Conservation (phyloP, 148 eudicot genomes). For the Silene conica region DNA sequence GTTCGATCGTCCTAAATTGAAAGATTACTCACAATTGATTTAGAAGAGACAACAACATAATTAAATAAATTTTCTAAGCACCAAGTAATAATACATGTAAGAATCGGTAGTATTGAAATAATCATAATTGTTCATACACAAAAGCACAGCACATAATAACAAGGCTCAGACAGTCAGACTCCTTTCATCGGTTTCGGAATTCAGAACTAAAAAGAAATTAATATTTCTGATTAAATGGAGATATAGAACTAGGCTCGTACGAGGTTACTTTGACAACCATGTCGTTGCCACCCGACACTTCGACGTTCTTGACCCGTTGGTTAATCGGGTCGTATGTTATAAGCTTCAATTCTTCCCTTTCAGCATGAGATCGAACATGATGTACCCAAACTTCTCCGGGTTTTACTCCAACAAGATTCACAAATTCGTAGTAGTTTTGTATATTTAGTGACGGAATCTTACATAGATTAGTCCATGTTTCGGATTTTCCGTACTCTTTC, state of each 20-base stretch:
- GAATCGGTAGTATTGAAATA: no score
- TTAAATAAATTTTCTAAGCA: no score
- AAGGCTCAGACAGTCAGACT: no score
- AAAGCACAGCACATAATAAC: no score
- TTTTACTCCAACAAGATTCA: not conserved
- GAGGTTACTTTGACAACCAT: not conserved
- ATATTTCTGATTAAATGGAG: not conserved
- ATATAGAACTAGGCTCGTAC: not conserved
- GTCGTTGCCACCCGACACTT: not conserved
- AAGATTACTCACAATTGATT: no score
- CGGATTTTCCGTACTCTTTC: slow-evolving; percentile 5
- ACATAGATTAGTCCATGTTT: not conserved
- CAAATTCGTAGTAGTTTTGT: not conserved
- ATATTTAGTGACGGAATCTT: not conserved
- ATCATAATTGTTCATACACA: no score
- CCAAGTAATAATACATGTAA: no score
- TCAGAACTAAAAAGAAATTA: no score
- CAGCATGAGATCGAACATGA: not conserved
- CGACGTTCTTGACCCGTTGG: not conserved
- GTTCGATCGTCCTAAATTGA: no score
- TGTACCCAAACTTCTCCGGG: slow-evolving; percentile 1
- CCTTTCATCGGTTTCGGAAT: no score
- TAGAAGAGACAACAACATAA: no score
- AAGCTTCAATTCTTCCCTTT: not conserved
- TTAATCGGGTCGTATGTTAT: not conserved